Percentiles rank a stretch among this genome's conserved stretches.
Evolutionary conservation across 148 eudicot genomes (phyloP).

Genomic region (Vaccinium macrocarpon): DNA sequence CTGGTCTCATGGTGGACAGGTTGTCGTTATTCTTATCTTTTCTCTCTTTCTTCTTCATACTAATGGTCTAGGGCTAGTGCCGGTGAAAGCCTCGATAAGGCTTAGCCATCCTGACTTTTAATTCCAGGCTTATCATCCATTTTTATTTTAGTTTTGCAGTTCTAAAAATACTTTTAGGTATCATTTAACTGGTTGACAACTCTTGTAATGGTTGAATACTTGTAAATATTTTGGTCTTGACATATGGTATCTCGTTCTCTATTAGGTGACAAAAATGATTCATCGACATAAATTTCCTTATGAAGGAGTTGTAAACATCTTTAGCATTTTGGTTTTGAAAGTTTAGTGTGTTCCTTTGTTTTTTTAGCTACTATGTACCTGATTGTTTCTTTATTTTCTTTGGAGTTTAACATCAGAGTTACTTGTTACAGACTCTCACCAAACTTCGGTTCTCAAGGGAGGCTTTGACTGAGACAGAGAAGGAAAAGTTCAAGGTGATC

Average conservation of each 20-base stretch:
- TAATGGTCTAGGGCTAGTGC: background rate
- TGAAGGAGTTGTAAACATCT: background rate
- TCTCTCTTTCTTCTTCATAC: background rate
- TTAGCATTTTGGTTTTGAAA: background rate
- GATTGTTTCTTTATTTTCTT: background rate
- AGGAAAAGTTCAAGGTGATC: slow-evolving; percentile 70
- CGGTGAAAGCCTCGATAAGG: background rate
- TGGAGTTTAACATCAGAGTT: background rate
- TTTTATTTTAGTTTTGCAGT: background rate
- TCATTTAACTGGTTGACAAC: background rate
- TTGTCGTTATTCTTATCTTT: background rate
- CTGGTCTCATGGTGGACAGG: slow-evolving; percentile 89
- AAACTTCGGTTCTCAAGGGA: slow-evolving; percentile 88
- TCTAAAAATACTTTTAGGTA: background rate
- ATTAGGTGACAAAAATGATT: background rate
- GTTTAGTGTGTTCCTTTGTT: background rate
- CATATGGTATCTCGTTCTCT: background rate
- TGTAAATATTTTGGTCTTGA: background rate
- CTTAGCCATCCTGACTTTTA: background rate
- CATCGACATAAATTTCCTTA: background rate
- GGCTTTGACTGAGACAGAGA: slow-evolving; percentile 55
- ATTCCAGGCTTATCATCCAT: background rate
- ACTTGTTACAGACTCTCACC: slow-evolving; percentile 68
- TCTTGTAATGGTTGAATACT: background rate
- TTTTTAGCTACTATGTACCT: background rate